A percentile compares a stretch with the other conserved stretches of the same genome.
Evolutionary conservation across 2,329 filamentous ascomycete genomes (phyloP).

Genomic region (Pseudohalonectria lignicola): DNA sequence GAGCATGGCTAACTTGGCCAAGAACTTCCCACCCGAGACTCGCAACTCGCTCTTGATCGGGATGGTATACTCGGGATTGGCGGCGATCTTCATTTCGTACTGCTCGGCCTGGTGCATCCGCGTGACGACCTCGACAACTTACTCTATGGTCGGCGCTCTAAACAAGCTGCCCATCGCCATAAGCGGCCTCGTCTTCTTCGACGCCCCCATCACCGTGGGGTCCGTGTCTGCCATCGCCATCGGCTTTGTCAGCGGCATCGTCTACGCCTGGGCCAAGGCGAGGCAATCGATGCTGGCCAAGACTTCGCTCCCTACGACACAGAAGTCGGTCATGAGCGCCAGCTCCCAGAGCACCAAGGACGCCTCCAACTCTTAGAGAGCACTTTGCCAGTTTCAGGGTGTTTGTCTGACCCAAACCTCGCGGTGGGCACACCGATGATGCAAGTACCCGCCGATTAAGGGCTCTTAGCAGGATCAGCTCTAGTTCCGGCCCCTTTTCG

Average conservation of each 20-base stretch:
- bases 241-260: conserved; percentile 84
- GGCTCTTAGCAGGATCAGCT: too few species aligned
- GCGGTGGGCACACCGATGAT: too few species aligned
- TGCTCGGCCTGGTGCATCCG: conserved; percentile 98
- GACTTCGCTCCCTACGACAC: conserved; percentile 57
- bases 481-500: too few species aligned
- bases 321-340: conserved; percentile 66
- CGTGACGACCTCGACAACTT: conserved; percentile 93
- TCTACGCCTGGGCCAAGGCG: conserved; percentile 81
- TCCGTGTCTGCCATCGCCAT: conserved; percentile 85
- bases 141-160: conserved; percentile 95
- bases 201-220: conserved; percentile 83
- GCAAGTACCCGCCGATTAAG: too few species aligned
- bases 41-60: conserved; percentile 73
- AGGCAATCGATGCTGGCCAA: conserved; percentile 60
- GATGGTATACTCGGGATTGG: conserved; percentile 90
- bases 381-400: too few species aligned
- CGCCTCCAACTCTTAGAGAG: conserved; percentile 56
- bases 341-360: conserved; percentile 88
- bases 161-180: conserved; percentile 97
- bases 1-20: conserved; percentile 70
- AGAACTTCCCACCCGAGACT: conserved; percentile 78
- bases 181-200: conserved; percentile 88
- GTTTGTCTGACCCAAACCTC: background rate
- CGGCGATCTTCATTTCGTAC: conserved; percentile 98